Base-by-base conservation (phyloP, 805 yeast genomes). In the Kazachstania martiniae region DNA sequence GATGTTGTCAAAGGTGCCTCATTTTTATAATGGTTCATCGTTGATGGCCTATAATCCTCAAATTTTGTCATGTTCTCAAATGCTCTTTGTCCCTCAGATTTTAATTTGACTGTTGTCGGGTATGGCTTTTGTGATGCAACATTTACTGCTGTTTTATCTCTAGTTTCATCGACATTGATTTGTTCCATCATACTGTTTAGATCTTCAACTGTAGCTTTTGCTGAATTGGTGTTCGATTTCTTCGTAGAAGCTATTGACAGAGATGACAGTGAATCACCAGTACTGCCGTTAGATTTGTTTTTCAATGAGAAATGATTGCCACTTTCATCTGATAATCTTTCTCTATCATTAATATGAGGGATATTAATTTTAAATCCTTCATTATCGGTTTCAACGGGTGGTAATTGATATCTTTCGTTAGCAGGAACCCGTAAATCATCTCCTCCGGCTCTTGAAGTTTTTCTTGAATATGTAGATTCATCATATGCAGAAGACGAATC, bases 171-270 rank as follows among this genome's bases (percentile, higher is more conserved):
- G 2, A 31, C 18, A 8, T 28, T 18, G 21, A 43, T 44, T 12
- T 57, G 44, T 29, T 60, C 63, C 16, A 61, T 61, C 60, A 61
- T 56, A 12, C 50, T 46, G 4, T 47, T 47, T 28, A 65, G 32
- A 23, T 51, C 59, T 18, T 57, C 59, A 17, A 58, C 45, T 3
- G 55, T 42, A 18, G 39, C 40, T 6, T 40, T 36, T 6, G 44
- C 31, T 13, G 37, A 35, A 14, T 32, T 38, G n/a, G n/a, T n/a
- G n/a, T n/a, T n/a, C n/a, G n/a, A n/a, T n/a, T n/a, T n/a, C 30
- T 41, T 46, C 14, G 48, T 31, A 4, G 28, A n/a, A n/a, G n/a
- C n/a, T n/a, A n/a, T n/a, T n/a, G n/a, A n/a, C n/a, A n/a, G n/a
- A n/a, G n/a, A n/a, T n/a, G n/a, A n/a, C n/a, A n/a, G n/a, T n/a